These are phyloP conservation scores for Heliamphora pulchella DNA, from an alignment of 179 eudicot genomes.

Conservation along the genomic window DNA sequence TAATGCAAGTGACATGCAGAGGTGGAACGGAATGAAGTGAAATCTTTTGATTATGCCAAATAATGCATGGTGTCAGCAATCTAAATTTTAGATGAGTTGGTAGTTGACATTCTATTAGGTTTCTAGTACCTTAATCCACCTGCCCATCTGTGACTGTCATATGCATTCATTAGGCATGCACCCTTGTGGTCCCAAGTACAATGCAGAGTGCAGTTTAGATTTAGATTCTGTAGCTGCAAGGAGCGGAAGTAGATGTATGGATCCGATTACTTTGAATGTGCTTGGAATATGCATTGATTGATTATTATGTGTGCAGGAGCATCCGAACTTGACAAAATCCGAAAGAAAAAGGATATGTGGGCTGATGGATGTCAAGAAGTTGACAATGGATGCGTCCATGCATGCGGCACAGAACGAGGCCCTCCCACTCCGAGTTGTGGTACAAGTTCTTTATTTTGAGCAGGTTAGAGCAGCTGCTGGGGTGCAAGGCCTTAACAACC, in stretches of 20 bases:
- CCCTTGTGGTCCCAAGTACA: background rate
- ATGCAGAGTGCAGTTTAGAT: too few relatives aligned
- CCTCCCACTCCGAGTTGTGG: slow-evolving; percentile 74
- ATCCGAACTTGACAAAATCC: slow-evolving; percentile 46
- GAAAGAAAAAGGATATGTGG: slow-evolving; percentile 63
- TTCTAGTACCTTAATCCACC: background rate
- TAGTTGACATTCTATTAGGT: too few relatives aligned
- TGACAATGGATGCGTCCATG: slow-evolving; percentile 58
- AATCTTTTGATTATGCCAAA: background rate
- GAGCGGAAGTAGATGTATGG: background rate
- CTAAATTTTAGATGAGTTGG: background rate
- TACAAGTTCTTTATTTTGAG: slow-evolving; percentile 75
- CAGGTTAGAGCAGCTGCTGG: slow-evolving; percentile 51
- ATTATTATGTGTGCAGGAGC: slow-evolving; percentile 40
- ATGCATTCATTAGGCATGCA: background rate
- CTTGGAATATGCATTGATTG: background rate
- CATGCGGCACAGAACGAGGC: slow-evolving; percentile 84
- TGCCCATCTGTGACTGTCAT: background rate
- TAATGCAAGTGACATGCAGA: background rate
- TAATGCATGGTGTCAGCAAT: background rate
- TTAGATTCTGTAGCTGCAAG: too few relatives aligned
- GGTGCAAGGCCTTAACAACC: slow-evolving; percentile 24
- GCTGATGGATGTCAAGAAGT: slow-evolving; percentile 63
- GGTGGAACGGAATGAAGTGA: background rate
- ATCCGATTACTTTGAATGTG: background rate